phyloP scores from a whole-genome alignment of 2,329 filamentous ascomycete genomes.

The Colletotrichum phormii region DNA sequence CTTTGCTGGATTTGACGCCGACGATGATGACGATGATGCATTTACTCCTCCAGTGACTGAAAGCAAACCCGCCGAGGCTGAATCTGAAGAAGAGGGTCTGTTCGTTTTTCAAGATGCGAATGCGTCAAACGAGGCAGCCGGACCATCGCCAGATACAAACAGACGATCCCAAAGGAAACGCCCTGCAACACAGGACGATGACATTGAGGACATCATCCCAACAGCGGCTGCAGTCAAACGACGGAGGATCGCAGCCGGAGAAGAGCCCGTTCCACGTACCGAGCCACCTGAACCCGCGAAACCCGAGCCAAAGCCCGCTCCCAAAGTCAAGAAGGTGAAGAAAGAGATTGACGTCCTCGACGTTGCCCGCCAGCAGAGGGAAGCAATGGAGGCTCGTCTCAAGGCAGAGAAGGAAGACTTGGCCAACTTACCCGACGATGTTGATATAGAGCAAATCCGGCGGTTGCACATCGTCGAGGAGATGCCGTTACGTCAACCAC shows the following conservation, averaged over 20 bases:
- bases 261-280: conserved; percentile 55
- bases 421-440: conserved; percentile 67
- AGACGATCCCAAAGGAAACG: conserved; percentile 58
- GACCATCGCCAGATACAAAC: conserved; percentile 36
- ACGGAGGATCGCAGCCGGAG: conserved; percentile 73
- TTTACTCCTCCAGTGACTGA: conserved; percentile 42
- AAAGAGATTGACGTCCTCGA: conserved; percentile 77
- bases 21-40: conserved; percentile 55
- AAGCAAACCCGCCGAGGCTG: conserved; percentile 27
- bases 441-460: conserved; percentile 79
- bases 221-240: conserved; percentile 83
- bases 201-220: conserved; percentile 80
- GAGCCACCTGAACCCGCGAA: conserved; percentile 41
- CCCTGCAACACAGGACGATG: conserved; percentile 59
- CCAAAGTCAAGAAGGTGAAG: conserved; percentile 61
- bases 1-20: conserved; percentile 79
- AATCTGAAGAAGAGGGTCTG: conserved; percentile 57
- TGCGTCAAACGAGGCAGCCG: conserved; percentile 30
- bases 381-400: conserved; percentile 75
- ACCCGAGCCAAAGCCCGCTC: conserved; percentile 40
- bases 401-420: conserved; percentile 65
- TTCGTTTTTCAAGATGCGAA: conserved; percentile 66
- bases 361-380: conserved; percentile 68
- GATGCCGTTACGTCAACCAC: conserved; percentile 70
- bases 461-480: conserved; percentile 82